phyloP scores from a whole-genome alignment of 768 basidiomycete species.

The Podaxis pistillaris region DNA sequence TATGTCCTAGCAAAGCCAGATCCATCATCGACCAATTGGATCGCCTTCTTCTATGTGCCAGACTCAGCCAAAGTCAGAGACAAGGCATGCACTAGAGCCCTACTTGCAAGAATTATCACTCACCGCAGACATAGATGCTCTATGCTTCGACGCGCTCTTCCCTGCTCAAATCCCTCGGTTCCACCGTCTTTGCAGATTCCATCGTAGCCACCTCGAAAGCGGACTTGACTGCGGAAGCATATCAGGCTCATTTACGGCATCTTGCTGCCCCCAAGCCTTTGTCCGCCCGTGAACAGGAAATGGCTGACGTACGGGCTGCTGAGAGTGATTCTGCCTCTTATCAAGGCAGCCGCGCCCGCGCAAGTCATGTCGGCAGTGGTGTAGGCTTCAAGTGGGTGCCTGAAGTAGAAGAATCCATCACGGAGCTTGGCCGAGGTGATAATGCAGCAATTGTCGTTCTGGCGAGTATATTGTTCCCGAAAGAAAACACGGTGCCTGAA shows the following conservation, averaged over 20 bases:
- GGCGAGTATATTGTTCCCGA: slow-evolving; percentile 40
- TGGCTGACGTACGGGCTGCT: slow-evolving; percentile 72
- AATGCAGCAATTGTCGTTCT: slow-evolving; percentile 59
- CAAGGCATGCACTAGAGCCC: slow-evolving; percentile 50
- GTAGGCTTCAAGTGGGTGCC: slow-evolving; percentile 68
- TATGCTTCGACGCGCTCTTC: slow-evolving; percentile 78
- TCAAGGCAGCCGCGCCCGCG: slow-evolving; percentile 55
- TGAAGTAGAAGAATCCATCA: slow-evolving; percentile 64
- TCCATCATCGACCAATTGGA: slow-evolving; percentile 61
- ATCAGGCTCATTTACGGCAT: slow-evolving; percentile 71
- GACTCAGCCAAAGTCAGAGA: slow-evolving; percentile 77
- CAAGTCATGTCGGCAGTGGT: slow-evolving; percentile 54
- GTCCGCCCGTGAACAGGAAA: slow-evolving; percentile 78
- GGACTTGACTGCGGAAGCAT: slow-evolving; percentile 67
- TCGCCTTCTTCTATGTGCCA: slow-evolving; percentile 78
- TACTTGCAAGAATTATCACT: neutral
- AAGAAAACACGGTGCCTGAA: neutral
- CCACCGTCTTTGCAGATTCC: slow-evolving; percentile 65
- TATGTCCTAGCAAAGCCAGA: slow-evolving; percentile 73
- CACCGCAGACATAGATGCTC: slow-evolving; percentile 60
- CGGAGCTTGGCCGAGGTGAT: slow-evolving; percentile 48
- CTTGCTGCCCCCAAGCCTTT: slow-evolving; percentile 77
- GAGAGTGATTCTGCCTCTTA: slow-evolving; percentile 55
- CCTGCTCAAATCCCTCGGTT: slow-evolving; percentile 72
- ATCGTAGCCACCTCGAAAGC: slow-evolving; percentile 77